phyloP scores from a whole-genome alignment of 768 basidiomycete species.

The Dioszegia aurantiaca region DNA sequence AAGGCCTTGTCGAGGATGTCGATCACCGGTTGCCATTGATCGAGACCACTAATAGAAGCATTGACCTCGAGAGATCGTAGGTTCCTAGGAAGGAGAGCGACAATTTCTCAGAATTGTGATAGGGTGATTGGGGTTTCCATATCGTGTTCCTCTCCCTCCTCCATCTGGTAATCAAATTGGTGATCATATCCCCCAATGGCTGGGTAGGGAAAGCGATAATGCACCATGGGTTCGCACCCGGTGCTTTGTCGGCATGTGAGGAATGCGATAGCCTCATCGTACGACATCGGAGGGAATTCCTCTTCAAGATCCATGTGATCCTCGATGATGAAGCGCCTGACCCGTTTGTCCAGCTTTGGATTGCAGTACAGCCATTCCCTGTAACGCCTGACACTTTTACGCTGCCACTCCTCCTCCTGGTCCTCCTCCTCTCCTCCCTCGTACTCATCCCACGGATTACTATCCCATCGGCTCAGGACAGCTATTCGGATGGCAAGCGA shows the following conservation, averaged over 20 bases:
- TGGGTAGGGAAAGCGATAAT: no score
- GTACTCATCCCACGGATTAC: neutral
- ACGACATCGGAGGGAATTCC: neutral
- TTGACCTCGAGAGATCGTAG: no score
- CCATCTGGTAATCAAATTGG: no score
- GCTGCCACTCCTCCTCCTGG: neutral
- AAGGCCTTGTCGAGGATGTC: no score
- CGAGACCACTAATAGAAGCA: no score
- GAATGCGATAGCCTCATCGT: neutral
- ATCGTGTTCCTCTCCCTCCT: no score
- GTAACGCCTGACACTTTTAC: neutral
- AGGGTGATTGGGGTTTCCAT: no score
- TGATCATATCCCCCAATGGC: no score
- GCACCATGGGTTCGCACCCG: no score
- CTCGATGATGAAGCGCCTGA: neutral
- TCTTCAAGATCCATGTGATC: neutral
- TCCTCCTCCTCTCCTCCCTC: neutral
- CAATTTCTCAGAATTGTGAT: no score
- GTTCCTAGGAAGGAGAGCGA: no score
- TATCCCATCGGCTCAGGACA: neutral
- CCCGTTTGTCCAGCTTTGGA: neutral
- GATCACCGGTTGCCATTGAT: no score
- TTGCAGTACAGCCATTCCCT: conserved; percentile 1
- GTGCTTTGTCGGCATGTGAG: neutral
- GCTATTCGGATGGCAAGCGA: neutral